Evolutionary conservation across 768 basidiomycete genomes (phyloP).

Genomic region (Calocybe indica): DNA sequence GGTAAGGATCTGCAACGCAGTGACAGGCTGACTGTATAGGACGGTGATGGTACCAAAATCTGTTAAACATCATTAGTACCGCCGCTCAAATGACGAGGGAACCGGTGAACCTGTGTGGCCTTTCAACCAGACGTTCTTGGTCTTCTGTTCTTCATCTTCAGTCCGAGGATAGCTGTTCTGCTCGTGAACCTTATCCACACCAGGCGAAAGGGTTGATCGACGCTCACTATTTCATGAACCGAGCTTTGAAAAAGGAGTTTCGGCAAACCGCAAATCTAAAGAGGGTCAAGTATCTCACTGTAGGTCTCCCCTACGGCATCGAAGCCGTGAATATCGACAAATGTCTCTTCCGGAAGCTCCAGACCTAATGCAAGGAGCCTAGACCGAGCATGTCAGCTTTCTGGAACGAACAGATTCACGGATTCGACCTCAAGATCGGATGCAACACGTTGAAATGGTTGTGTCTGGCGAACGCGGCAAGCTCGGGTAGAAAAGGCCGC

Average conservation of each 20-base stretch:
- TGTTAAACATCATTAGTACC: conserved; percentile 5
- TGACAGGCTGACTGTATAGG: conserved; percentile 44
- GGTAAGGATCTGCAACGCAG: conserved; percentile 38
- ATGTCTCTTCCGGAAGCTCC: conserved; percentile 39
- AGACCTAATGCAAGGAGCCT: conserved; percentile 35
- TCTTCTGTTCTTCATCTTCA: conserved; percentile 33
- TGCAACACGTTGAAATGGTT: conserved; percentile 31
- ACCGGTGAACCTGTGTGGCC: conserved; percentile 35
- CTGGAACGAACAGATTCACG: neutral
- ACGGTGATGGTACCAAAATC: conserved; percentile 40
- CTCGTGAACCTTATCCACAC: neutral
- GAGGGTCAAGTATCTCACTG: conserved; percentile 14
- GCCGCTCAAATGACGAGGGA: too few species aligned
- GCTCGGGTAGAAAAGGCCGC: conserved; percentile 29
- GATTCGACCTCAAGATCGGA: conserved; percentile 26
- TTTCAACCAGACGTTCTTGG: conserved; percentile 44
- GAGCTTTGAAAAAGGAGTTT: conserved; percentile 18
- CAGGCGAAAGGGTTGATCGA: neutral
- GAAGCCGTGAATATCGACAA: conserved; percentile 33
- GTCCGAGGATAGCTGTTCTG: conserved; percentile 32
- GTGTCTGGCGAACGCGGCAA: conserved; percentile 26
- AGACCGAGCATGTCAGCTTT: neutral
- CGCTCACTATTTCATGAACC: conserved; percentile 45
- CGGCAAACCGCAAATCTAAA: neutral
- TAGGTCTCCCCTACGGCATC: conserved; percentile 29